phyloP scores from a whole-genome alignment of 352 stramenopile genomes.

The Pythium aphanidermatum region DNA sequence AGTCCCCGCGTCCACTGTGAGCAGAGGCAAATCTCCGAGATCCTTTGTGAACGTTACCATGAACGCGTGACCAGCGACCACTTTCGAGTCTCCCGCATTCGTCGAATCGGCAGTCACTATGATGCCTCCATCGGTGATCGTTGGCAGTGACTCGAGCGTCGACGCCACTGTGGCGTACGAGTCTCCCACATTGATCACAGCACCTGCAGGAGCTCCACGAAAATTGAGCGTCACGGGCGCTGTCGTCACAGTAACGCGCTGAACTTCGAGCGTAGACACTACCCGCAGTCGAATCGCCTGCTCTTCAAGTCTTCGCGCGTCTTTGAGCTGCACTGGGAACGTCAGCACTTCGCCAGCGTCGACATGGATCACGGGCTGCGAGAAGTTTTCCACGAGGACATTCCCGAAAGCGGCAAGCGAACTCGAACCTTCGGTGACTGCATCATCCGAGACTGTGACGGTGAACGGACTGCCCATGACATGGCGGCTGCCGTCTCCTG shows the following conservation, averaged over 20 bases:
- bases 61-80: conserved; percentile 32
- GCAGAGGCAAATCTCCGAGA: conserved; percentile 38
- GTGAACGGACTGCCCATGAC: conserved; percentile 89
- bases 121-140: conserved; percentile 74
- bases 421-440: conserved; percentile 59
- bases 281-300: conserved; percentile 58
- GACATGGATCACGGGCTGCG: conserved; percentile 44
- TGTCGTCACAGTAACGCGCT: conserved; percentile 39
- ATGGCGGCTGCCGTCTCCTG: conserved; percentile 49
- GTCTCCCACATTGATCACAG: conserved; percentile 29
- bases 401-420: conserved; percentile 63
- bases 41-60: conserved; percentile 66
- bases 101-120: conserved; percentile 43
- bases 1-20: conserved; percentile 12
- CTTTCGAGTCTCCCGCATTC: conserved; percentile 23
- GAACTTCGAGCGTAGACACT: conserved; percentile 49
- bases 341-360: conserved; percentile 37
- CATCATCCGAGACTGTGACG: conserved; percentile 68
- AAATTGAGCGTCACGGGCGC: conserved; percentile 51
- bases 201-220: conserved; percentile 34
- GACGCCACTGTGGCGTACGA: conserved; percentile 37
- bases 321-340: conserved; percentile 91
- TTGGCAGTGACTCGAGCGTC: conserved; percentile 76
- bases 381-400: conserved; percentile 65
- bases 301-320: conserved; percentile 64